Evolutionary conservation across 1,284 basidiomycete species (phyloP), one percentile per base, ranked within the genome.

Genomic region (Boletus nobilissimus): DNA sequence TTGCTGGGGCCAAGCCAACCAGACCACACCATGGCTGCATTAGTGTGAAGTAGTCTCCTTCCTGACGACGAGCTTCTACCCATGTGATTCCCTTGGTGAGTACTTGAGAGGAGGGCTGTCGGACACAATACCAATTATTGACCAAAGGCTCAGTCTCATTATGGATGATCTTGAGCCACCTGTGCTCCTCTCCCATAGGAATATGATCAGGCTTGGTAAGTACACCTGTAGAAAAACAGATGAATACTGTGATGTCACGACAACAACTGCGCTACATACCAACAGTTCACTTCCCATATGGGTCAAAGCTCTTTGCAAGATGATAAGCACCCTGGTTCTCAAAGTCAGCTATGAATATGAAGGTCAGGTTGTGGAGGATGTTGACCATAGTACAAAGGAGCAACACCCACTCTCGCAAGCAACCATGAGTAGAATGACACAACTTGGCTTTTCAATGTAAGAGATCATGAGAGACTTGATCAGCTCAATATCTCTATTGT

Each of bases 1-100:
- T 94, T 2, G 97, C 97, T 40, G 99, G 88, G 10, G 97, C 96
- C 39, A 99, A 90, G 26, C 98, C 98, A 3, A 93, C 97, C 34
- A 97, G 97, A 3, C 97, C 97, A 57, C 51, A 46, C 74, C 74
- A 75, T 1, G 63, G 74, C n/a, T 46, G 63, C 2, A 34, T 75
- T 3, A 9, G 7, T 8, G 36, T 48, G 36, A 75, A 66, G n/a
- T 66, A 75, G 8, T 75, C 63, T 2, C 75, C 38, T 6, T 75
- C 74, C 13, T 36, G 64, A 46, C 34, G 29, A 22, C 74, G 72
- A 38, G 74, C 74, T 39, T 74, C 48, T 29, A 14, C 10, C 74
- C 72, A 75, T 14, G 74, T 75, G 38, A 75, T 66, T 54, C 73
- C 70, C 19, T 38, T 54, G 19, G 62, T 32, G 40, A 75, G 48